phyloP scores from a whole-genome alignment of 805 yeast genomes.

The Metschnikowia reukaufii region DNA sequence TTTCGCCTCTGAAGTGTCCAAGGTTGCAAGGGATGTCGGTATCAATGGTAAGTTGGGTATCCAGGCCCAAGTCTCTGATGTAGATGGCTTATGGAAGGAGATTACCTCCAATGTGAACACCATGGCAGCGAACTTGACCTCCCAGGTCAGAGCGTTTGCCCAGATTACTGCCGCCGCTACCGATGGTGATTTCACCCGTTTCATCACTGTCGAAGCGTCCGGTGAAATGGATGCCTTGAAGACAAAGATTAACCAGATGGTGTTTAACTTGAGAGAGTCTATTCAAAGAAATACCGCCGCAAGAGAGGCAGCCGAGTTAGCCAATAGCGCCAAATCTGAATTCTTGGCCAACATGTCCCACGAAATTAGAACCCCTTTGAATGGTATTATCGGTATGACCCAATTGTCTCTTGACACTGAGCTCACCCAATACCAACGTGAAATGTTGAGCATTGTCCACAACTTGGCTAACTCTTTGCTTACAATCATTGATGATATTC shows the following conservation, averaged over 20 bases:
- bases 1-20: conserved; percentile 83
- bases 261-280: conserved; percentile 79
- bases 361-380: conserved; percentile 88
- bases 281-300: conserved; percentile 92
- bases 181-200: conserved; percentile 87
- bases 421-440: conserved; percentile 86
- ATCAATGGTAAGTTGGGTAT: conserved; percentile 91
- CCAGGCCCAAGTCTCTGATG: conserved; percentile 87
- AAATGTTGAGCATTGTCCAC: conserved; percentile 87
- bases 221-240: conserved; percentile 84
- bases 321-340: conserved; percentile 86
- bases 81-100: conserved; percentile 89
- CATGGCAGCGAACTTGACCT: conserved; percentile 90
- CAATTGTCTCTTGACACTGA: conserved; percentile 86
- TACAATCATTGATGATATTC: conserved; percentile 85
- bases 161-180: conserved; percentile 94
- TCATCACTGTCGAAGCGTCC: conserved; percentile 86
- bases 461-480: conserved; percentile 81
- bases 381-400: conserved; percentile 92
- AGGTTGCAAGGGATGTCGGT: conserved; percentile 92
- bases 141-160: conserved; percentile 91
- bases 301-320: conserved; percentile 90
- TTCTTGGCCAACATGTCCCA: conserved; percentile 83
- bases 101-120: conserved; percentile 89
- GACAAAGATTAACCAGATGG: conserved; percentile 58